Evolutionary conservation across 2,329 filamentous ascomycete genomes (phyloP), one percentile per base, ranked within the genome.

Genomic region (Penicillium corylophilum): DNA sequence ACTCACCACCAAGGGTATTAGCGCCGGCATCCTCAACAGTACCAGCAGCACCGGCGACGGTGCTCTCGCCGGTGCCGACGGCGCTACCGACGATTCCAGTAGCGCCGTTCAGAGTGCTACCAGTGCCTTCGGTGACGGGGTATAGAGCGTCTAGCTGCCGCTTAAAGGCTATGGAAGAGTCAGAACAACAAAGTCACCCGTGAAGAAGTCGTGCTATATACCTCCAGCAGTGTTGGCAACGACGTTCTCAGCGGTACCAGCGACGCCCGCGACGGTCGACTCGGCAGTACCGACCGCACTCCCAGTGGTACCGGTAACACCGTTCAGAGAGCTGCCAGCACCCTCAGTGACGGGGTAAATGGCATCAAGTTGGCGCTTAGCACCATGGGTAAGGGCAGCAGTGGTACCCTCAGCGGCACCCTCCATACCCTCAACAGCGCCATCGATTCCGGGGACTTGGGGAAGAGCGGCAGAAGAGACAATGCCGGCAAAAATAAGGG

Each of bases 401-500:
- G 46, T 13, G 4, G 48, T 16, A 12, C 47, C 45, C 1, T 36
- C 41, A 20, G 39, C 49, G 2, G 45, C 38, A 15, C 48, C 51
- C 38, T 48, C 47, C n/a, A 59, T 4, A 9, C 38, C 48, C 20
- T 41, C 16, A 42, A 57, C 36, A 9, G 42, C 44, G 13, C 40
- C 35, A 5, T 48, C 39, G 22, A 54, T 33, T 15, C 38, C 36
- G 28, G 46, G 44, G 24, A 60, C 33, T 22, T 40, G 18, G 24
- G 69, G 68, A 26, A 71, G 53, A 39, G 65, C 66, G 29, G 61
- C 62, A 26, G 67, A 61, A 35, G 63, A 65, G 41, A 62, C 63
- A 53, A 62, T 51, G 55, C 67, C 57, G 48, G 63, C 64, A 46
- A 71, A 38, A 38, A 67, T 67, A 23, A 72, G 56, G 31, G 68